These are phyloP conservation scores for Krasilnikovozyma curviuscula DNA, from an alignment of 768 basidiomycete species.

Conservation along the genomic window DNA sequence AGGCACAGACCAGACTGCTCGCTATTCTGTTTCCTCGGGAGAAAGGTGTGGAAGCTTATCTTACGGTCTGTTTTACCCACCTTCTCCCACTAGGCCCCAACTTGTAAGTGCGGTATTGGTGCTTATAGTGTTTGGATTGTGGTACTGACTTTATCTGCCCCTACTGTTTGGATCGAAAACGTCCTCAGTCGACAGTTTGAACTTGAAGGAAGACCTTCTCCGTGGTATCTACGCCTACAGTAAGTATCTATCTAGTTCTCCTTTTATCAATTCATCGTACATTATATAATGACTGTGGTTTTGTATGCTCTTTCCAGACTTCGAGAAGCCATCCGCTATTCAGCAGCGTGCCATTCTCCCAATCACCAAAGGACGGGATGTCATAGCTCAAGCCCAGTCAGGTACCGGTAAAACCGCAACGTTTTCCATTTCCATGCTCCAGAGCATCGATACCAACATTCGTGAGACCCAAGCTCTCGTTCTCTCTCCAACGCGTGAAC, in stretches of 20 bases:
- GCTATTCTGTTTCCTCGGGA: neutral
- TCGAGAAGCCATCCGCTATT: slow-evolving; percentile 96
- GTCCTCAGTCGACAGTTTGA: slow-evolving; percentile 25
- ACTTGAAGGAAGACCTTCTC: slow-evolving; percentile 27
- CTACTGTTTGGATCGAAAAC: slow-evolving; percentile 5
- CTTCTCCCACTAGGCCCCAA: slow-evolving; percentile 20
- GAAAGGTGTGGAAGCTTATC: slow-evolving; percentile 12
- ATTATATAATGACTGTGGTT: neutral
- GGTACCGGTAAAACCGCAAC: slow-evolving; percentile 99
- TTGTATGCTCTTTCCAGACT: slow-evolving; percentile 24
- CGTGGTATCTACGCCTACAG: slow-evolving; percentile 29
- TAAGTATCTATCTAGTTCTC: slow-evolving; percentile 35
- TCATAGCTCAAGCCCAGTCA: slow-evolving; percentile 96
- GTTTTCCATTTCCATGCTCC: slow-evolving; percentile 92
- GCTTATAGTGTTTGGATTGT: neutral
- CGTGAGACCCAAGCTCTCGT: slow-evolving; percentile 92
- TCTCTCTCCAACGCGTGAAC: slow-evolving; percentile 91
- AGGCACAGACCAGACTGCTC: slow-evolving; percentile 5
- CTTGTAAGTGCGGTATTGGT: slow-evolving; percentile 19
- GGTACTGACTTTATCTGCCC: neutral
- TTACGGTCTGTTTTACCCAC: neutral
- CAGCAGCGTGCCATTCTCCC: slow-evolving; percentile 96
- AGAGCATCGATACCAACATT: slow-evolving; percentile 81
- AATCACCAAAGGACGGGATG: slow-evolving; percentile 55
- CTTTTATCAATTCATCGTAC: neutral